Evolutionary conservation across 129 eudicot species (phyloP).

Genomic region (Heracleum sosnowskyi): DNA sequence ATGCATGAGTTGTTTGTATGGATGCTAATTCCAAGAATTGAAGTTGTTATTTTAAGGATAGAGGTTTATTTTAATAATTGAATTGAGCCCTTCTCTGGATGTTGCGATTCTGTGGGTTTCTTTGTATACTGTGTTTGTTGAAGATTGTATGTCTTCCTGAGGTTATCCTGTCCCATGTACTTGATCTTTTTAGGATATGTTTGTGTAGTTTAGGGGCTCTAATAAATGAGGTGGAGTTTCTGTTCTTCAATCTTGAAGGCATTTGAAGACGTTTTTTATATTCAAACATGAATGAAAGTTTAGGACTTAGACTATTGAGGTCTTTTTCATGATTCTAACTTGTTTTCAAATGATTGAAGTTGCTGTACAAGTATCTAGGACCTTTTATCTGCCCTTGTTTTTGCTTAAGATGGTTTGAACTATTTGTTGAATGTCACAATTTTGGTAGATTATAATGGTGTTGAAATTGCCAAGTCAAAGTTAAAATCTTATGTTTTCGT

Average conservation of each 20-base stretch:
- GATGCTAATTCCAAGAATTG: not conserved
- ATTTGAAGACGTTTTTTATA: not conserved
- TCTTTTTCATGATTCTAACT: not conserved
- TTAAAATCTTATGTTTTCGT: not conserved
- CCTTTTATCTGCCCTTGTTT: not conserved
- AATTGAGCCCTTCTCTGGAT: not conserved
- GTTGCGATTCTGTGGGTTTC: not conserved
- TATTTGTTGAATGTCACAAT: not conserved
- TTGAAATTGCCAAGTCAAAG: not conserved
- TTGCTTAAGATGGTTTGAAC: not conserved
- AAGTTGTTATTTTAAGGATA: not conserved
- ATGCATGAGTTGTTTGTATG: not conserved
- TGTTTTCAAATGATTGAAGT: not conserved
- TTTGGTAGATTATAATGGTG: not conserved
- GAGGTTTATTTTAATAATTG: not conserved
- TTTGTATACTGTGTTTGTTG: not conserved
- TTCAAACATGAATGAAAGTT: not conserved
- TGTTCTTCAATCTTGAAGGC: not conserved
- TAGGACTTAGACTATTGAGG: not conserved
- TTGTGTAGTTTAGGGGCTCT: not conserved
- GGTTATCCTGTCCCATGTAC: not conserved
- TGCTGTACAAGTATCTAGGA: not conserved
- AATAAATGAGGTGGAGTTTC: not conserved
- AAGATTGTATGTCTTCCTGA: not conserved
- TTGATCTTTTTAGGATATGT: not conserved